phyloP scores from a whole-genome alignment of 768 basidiomycete species.

The Termitomyces sp. region DNA sequence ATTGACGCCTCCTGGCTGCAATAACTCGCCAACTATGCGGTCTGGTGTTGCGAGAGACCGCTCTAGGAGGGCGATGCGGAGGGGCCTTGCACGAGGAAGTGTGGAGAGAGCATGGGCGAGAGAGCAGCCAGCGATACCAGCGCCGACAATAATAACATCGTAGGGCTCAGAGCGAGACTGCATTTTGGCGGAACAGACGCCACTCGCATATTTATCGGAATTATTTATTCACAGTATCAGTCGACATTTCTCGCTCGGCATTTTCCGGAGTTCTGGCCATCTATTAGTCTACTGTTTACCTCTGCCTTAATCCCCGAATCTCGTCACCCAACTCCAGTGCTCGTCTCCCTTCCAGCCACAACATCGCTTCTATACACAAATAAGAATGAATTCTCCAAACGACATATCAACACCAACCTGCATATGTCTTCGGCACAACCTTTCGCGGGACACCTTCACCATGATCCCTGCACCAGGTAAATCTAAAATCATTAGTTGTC shows the following conservation, averaged over 20 bases:
- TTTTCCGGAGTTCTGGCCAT: neutral
- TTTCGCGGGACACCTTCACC: slow-evolving; percentile 31
- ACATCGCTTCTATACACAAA: slow-evolving; percentile 63
- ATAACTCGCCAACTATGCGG: slow-evolving; percentile 93
- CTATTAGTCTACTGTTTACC: neutral
- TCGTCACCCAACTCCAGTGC: slow-evolving; percentile 66
- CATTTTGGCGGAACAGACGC: neutral
- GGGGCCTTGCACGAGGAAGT: slow-evolving; percentile 45
- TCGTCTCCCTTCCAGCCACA: slow-evolving; percentile 76
- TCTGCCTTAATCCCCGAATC: slow-evolving; percentile 34
- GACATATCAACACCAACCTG: slow-evolving; percentile 38
- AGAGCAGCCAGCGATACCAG: slow-evolving; percentile 84
- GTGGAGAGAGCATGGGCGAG: slow-evolving; percentile 82
- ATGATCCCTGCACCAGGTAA: slow-evolving; percentile 58
- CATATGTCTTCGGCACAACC: slow-evolving; percentile 67
- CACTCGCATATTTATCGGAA: neutral
- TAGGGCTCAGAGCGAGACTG: slow-evolving; percentile 27
- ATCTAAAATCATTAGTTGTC: slow-evolving; percentile 72
- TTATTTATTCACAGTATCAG: neutral
- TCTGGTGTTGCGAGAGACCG: slow-evolving; percentile 91
- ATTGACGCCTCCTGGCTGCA: slow-evolving; percentile 88
- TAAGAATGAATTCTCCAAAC: neutral
- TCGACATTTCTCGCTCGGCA: neutral
- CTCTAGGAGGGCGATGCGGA: slow-evolving; percentile 82
- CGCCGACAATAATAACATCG: slow-evolving; percentile 88